These are phyloP conservation scores for Tolypocladium ovalisporum DNA, from an alignment of 2,329 filamentous ascomycete genomes.

Conservation along the genomic window DNA sequence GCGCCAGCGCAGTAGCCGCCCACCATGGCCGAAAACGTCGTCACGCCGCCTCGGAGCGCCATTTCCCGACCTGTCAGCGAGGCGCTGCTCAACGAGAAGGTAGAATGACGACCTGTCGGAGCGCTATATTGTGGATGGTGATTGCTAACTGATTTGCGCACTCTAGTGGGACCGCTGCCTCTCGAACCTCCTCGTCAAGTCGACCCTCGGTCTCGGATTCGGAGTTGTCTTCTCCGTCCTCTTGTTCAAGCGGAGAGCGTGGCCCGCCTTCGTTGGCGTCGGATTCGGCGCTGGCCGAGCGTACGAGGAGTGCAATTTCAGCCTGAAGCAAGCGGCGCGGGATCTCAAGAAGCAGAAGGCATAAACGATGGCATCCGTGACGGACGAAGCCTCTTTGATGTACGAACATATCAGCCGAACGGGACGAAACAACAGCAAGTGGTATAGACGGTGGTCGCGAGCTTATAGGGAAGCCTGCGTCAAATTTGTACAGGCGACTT, in stretches of 20 bases:
- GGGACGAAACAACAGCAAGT: neutral
- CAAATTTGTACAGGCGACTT: constrained; percentile 2
- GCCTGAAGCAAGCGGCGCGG: constrained; percentile 49
- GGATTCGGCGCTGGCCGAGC: constrained; percentile 94
- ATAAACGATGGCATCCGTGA: constrained; percentile 13
- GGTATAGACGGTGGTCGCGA: constrained; percentile 9
- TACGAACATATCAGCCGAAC: constrained; percentile 12
- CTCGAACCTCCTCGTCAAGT: constrained; percentile 95
- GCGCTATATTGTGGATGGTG: neutral
- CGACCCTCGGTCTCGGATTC: constrained; percentile 88
- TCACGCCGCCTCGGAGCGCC: constrained; percentile 45
- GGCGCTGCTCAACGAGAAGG: constrained; percentile 98
- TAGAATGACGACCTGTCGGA: constrained; percentile 27
- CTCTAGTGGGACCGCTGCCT: constrained; percentile 94
- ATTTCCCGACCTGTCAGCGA: constrained; percentile 87
- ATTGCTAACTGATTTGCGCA: neutral
- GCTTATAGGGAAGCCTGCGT: constrained; percentile 1
- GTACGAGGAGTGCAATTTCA: constrained; percentile 96
- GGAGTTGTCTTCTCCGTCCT: constrained; percentile 98
- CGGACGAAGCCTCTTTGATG: constrained; percentile 8
- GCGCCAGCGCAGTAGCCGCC: neutral
- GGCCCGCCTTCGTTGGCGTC: constrained; percentile 89
- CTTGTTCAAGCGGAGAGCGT: constrained; percentile 94
- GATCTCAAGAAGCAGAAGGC: constrained; percentile 42
- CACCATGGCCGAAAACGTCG: constrained; percentile 44